phyloP scores from a whole-genome alignment of 2,329 filamentous ascomycete species.

The Diplodia scrobiculata region DNA sequence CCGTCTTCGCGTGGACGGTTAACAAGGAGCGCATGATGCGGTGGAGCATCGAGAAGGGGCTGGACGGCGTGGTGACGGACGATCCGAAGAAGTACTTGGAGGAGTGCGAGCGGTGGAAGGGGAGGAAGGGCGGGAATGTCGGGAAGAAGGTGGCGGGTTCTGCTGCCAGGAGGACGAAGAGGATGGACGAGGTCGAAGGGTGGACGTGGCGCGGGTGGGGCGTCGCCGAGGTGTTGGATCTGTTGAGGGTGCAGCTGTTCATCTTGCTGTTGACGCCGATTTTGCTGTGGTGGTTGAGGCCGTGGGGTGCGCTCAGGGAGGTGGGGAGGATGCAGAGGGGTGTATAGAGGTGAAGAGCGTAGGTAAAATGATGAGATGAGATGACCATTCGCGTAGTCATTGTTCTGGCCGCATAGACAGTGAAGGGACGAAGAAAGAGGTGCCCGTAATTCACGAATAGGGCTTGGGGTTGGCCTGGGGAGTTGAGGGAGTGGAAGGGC shows the following conservation, averaged over 20 bases:
- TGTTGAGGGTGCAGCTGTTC: conserved; percentile 15
- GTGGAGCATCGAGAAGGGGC: conserved; percentile 67
- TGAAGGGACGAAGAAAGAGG: not conserved
- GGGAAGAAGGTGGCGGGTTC: not conserved
- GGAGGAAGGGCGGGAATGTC: not conserved
- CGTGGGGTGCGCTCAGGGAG: conserved; percentile 6
- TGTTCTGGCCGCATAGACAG: not conserved
- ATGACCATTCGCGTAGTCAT: not conserved
- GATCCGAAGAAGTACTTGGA: conserved; percentile 70
- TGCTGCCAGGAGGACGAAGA: not conserved
- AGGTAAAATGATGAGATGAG: not conserved
- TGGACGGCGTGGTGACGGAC: conserved; percentile 87
- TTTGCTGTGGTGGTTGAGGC: conserved; percentile 16
- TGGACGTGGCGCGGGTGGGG: conserved; percentile 12
- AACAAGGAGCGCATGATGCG: conserved; percentile 78
- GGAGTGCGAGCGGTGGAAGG: conserved; percentile 51
- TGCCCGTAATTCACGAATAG: not conserved
- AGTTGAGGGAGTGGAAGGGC: not conserved
- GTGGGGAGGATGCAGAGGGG: not conserved
- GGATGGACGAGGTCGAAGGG: not conserved
- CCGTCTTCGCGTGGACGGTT: conserved; percentile 82
- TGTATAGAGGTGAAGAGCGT: not conserved
- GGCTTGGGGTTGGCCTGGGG: not conserved
- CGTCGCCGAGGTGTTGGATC: not conserved
- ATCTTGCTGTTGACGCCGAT: conserved; percentile 16